Conservation (phyloP, 2,329 filamentous ascomycete genomes). For the Sclerotinia spermophila region DNA sequence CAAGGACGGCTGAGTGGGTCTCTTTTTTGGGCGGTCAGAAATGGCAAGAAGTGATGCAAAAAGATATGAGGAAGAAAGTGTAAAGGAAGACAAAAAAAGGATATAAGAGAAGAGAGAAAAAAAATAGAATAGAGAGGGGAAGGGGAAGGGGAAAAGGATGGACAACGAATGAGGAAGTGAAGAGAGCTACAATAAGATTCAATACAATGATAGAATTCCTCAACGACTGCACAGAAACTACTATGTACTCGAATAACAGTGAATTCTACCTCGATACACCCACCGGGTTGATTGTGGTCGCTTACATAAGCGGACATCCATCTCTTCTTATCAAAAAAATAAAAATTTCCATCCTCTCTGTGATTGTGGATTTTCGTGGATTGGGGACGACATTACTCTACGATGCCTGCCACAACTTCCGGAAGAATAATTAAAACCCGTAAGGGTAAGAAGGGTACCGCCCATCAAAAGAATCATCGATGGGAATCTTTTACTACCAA, state of each 20-base stretch:
- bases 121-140: neutral
- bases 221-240: too few relatives aligned
- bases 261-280: too few relatives aligned
- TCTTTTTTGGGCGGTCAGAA: neutral
- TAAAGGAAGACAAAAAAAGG: neutral
- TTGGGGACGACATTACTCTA: conserved; percentile 35
- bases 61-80: too few relatives aligned
- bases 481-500: conserved; percentile 91
- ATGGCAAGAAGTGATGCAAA: neutral
- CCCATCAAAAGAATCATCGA: conserved; percentile 76
- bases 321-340: conserved; percentile 12
- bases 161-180: neutral
- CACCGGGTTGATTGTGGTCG: neutral
- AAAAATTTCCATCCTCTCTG: conserved; percentile 7
- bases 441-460: conserved; percentile 67
- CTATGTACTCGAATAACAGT: too few relatives aligned
- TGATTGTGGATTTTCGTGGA: conserved; percentile 7
- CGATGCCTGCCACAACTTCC: conserved; percentile 59
- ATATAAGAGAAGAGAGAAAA: neutral
- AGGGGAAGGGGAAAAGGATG: neutral
- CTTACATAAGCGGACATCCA: neutral
- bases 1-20: neutral
- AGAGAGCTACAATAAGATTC: too few relatives aligned
- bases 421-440: conserved; percentile 66
- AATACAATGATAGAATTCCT: too few relatives aligned